phyloP scores from a whole-genome alignment of 495 filamentous ascomycete species.

The Penicillium samsonianum region DNA sequence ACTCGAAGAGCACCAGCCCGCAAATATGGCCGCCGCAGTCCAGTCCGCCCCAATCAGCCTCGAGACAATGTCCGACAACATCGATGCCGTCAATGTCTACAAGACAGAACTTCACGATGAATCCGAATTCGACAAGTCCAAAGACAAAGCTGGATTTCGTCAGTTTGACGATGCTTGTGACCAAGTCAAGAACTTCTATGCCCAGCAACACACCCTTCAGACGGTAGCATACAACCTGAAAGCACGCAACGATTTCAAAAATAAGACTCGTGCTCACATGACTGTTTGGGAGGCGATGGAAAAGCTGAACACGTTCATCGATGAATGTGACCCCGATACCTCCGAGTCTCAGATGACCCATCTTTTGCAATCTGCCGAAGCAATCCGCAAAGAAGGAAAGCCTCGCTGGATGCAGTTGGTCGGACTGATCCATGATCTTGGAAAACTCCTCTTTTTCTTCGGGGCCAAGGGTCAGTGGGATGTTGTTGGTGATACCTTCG shows the following conservation, averaged over 20 bases:
- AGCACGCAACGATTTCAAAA: conserved; percentile 69
- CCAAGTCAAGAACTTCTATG: conserved; percentile 80
- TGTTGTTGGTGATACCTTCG: conserved; percentile 89
- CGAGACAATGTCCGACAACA: conserved; percentile 6
- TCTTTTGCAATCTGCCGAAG: conserved; percentile 81
- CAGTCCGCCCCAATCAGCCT: conserved; percentile 1
- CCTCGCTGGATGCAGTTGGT: conserved; percentile 90
- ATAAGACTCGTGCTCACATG: conserved; percentile 70
- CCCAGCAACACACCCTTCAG: conserved; percentile 80
- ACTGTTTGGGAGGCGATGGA: conserved; percentile 87
- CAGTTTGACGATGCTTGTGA: conserved; percentile 77
- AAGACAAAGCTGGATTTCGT: conserved; percentile 80
- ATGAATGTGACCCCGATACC: conserved; percentile 87
- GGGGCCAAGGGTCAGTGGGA: conserved; percentile 85
- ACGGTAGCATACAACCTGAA: conserved; percentile 82
- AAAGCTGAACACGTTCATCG: conserved; percentile 83
- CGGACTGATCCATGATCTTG: conserved; percentile 83
- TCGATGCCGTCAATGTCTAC: conserved; percentile 4
- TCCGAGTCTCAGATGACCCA: conserved; percentile 84
- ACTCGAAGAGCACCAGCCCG: neutral
- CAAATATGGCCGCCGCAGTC: conserved; percentile 2
- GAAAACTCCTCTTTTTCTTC: conserved; percentile 85
- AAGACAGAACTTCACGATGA: conserved; percentile 40
- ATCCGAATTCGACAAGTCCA: conserved; percentile 69
- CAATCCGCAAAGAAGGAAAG: conserved; percentile 83